Percentiles rank a stretch among this genome's conserved stretches.
Evolutionary conservation across 345 rosid species (phyloP).

Genomic region (Arabis hirsuta): DNA sequence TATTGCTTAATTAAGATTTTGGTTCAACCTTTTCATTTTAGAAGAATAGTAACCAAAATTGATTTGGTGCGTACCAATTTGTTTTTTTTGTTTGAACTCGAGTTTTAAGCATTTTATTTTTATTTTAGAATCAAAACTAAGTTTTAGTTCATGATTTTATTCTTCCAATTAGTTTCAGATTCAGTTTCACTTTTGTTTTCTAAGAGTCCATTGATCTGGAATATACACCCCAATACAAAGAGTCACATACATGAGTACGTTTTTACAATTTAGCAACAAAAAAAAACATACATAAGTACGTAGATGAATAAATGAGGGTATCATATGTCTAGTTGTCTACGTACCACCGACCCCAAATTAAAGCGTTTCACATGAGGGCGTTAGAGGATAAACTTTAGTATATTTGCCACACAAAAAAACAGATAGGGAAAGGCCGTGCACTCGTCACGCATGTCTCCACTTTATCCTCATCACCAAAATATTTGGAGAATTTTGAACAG

Average conservation of each 20-base stretch:
- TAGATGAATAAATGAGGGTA: background rate
- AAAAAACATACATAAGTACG: too few relatives aligned
- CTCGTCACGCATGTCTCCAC: slow-evolving; percentile 21
- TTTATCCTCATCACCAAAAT: slow-evolving; percentile 16
- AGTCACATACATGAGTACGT: background rate
- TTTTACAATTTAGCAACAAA: too few relatives aligned
- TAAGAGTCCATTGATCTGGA: slow-evolving; percentile 16
- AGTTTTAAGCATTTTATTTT: background rate
- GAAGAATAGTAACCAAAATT: background rate
- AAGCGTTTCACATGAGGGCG: slow-evolving; percentile 28
- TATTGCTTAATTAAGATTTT: background rate
- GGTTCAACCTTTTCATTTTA: background rate
- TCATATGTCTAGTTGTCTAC: slow-evolving; percentile 1
- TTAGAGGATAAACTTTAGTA: slow-evolving; percentile 5
- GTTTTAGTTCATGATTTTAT: background rate
- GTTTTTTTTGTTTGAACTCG: background rate
- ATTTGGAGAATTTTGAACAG: background rate
- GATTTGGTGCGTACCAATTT: background rate
- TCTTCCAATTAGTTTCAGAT: background rate
- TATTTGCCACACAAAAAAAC: slow-evolving; percentile 23
- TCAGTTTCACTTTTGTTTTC: background rate
- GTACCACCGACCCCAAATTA: slow-evolving; percentile 34
- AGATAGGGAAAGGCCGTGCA: slow-evolving; percentile 6
- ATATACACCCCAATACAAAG: background rate
- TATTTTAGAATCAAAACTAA: background rate